These are phyloP conservation scores for Globisporangium solare DNA, from an alignment of 352 stramenopile species.

Conservation along the genomic window DNA sequence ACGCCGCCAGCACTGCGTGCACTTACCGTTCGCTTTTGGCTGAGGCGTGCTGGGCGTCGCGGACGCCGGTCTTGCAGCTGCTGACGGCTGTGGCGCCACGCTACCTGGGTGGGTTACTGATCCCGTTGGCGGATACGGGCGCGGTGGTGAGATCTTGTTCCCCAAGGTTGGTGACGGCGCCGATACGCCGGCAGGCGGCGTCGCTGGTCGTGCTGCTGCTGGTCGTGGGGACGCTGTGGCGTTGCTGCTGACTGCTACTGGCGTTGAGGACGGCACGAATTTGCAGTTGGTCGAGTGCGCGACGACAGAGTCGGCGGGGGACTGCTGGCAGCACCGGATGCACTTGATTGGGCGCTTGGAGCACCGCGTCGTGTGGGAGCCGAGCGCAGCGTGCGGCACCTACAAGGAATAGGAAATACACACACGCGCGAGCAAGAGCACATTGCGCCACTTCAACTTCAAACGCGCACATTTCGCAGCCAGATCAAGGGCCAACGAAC, in stretches of 20 bases:
- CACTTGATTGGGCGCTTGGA: slow-evolving; percentile 79
- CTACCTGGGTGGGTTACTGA: neutral
- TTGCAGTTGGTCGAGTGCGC: slow-evolving; percentile 71
- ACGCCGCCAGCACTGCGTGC: too few relatives aligned
- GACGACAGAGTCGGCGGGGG: slow-evolving; percentile 68
- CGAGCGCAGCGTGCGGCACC: slow-evolving; percentile 47
- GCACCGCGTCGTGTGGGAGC: slow-evolving; percentile 49
- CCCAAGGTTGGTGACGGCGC: neutral
- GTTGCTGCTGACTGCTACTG: neutral
- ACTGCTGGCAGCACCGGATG: slow-evolving; percentile 75
- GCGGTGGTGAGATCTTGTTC: slow-evolving; percentile 39
- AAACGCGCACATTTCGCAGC: neutral
- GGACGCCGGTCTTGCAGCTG: neutral
- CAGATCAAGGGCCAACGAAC: slow-evolving; percentile 20
- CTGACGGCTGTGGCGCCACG: neutral
- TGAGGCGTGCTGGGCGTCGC: neutral
- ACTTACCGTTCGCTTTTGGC: neutral
- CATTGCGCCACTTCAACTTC: neutral
- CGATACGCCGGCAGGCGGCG: neutral
- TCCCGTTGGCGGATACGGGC: slow-evolving; percentile 36
- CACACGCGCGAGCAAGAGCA: too few relatives aligned
- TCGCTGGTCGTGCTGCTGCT: neutral
- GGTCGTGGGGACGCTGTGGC: neutral
- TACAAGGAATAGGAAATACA: slow-evolving; percentile 18
- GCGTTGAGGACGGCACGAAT: slow-evolving; percentile 22